phyloP scores from a whole-genome alignment of 306 rosid genomes.

The Vigna unguiculata region DNA sequence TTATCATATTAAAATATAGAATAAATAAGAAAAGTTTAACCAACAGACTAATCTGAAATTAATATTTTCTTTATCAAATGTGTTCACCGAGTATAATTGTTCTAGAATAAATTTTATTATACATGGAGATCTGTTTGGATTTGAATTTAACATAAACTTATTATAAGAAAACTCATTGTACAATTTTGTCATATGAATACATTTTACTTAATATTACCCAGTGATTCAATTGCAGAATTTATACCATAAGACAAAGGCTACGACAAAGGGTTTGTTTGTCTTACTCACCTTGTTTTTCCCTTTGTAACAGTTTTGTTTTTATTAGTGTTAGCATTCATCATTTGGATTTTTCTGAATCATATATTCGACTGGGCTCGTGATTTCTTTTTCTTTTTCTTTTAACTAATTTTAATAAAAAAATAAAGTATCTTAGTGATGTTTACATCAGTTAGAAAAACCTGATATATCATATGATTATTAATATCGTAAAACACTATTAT shows the following conservation, averaged over 20 bases:
- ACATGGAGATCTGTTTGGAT: too few relatives aligned
- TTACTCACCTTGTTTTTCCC: neutral
- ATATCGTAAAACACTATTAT: neutral
- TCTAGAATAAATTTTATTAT: too few relatives aligned
- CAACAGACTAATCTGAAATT: too few relatives aligned
- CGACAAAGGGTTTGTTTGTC: neutral
- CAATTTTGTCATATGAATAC: neutral
- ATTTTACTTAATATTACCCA: neutral
- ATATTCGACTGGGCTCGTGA: neutral
- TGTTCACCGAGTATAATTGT: too few relatives aligned
- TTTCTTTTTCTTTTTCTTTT: neutral
- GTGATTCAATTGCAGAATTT: conserved; percentile 21
- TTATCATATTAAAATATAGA: too few relatives aligned
- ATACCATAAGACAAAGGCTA: neutral
- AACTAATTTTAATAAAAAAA: neutral
- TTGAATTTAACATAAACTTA: too few relatives aligned
- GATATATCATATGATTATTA: neutral
- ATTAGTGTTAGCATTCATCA: neutral
- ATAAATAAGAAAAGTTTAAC: too few relatives aligned
- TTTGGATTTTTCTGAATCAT: neutral
- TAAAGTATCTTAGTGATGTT: neutral
- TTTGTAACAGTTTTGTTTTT: neutral
- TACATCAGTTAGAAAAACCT: neutral
- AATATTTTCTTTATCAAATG: too few relatives aligned
- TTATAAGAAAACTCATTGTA: neutral